These are phyloP conservation scores for Pseudocercospora crystallina DNA, from an alignment of 2,329 filamentous ascomycete species.

Conservation along the genomic window DNA sequence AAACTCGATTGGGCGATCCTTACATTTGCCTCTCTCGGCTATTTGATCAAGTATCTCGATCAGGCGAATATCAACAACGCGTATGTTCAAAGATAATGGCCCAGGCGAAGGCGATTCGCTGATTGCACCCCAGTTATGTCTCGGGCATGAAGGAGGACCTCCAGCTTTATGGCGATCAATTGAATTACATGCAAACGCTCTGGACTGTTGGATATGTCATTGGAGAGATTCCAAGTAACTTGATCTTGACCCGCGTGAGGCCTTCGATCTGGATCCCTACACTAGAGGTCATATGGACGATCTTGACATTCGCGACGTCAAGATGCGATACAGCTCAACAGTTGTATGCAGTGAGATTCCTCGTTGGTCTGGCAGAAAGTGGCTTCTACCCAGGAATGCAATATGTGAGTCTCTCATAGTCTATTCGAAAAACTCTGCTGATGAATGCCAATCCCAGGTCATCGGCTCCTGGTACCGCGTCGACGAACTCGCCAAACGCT, in stretches of 20 bases:
- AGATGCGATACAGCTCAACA: slow-evolving; percentile 43
- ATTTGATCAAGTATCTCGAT: slow-evolving; percentile 53
- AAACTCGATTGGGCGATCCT: slow-evolving; percentile 45
- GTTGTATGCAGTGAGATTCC: slow-evolving; percentile 50
- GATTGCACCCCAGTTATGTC: no score
- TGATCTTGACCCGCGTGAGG: slow-evolving; percentile 51
- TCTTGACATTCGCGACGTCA: slow-evolving; percentile 47
- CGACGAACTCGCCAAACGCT: slow-evolving; percentile 53
- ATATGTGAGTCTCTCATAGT: no score
- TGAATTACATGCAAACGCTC: slow-evolving; percentile 57
- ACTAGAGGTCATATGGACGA: slow-evolving; percentile 49
- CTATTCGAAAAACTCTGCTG: no score
- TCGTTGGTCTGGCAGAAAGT: slow-evolving; percentile 52
- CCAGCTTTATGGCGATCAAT: slow-evolving; percentile 52
- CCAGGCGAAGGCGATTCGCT: no score
- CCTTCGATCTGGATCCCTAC: slow-evolving; percentile 51
- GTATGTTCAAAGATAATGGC: no score
- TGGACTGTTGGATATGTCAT: slow-evolving; percentile 57
- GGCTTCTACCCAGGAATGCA: slow-evolving; percentile 56
- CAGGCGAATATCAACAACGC: slow-evolving; percentile 37
- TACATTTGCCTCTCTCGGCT: slow-evolving; percentile 31
- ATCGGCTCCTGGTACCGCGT: slow-evolving; percentile 53
- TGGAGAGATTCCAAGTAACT: slow-evolving; percentile 44
- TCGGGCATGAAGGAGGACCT: slow-evolving; percentile 52
- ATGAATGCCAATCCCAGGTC: no score